Percentiles rank a stretch among this genome's conserved stretches.
phyloP scores from a whole-genome alignment of 495 filamentous ascomycete genomes.

The Hypoxylon subgilvum region DNA sequence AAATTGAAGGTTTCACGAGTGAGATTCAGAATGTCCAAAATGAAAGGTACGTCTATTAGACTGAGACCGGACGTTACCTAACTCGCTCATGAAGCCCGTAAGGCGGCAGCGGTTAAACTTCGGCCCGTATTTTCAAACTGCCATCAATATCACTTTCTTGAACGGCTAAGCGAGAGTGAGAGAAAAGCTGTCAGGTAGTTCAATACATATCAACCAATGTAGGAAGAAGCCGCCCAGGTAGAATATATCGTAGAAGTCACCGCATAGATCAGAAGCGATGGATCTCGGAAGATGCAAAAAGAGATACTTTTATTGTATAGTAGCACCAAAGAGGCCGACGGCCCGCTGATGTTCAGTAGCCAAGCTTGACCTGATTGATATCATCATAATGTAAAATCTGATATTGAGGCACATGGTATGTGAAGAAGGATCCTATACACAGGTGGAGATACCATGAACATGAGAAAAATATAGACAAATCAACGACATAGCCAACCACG shows the following conservation, averaged over 20 bases:
- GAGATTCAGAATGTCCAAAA: conserved; percentile 32
- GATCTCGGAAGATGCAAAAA: background rate
- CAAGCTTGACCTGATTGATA: background rate
- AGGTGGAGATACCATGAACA: background rate
- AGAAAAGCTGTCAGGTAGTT: too few species aligned
- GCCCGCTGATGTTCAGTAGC: background rate
- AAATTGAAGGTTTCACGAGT: conserved; percentile 44
- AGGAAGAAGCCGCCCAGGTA: too few species aligned
- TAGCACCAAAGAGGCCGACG: background rate
- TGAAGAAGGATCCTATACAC: too few species aligned
- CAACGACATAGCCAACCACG: background rate
- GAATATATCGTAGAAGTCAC: too few species aligned
- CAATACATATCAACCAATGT: too few species aligned
- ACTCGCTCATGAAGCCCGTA: background rate
- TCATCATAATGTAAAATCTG: background rate
- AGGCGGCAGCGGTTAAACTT: conserved; percentile 33
- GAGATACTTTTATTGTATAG: background rate
- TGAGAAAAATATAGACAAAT: conserved; percentile 1
- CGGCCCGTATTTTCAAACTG: conserved; percentile 19
- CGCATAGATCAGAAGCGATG: background rate
- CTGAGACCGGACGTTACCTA: background rate
- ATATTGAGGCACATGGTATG: conserved; percentile 3
- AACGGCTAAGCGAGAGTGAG: background rate
- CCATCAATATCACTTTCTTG: background rate
- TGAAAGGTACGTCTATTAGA: conserved; percentile 22